Percentiles rank a stretch among this genome's conserved stretches.
Conservation (phyloP, 352 stramenopile genomes). For the Globisporangium solare region DNA sequence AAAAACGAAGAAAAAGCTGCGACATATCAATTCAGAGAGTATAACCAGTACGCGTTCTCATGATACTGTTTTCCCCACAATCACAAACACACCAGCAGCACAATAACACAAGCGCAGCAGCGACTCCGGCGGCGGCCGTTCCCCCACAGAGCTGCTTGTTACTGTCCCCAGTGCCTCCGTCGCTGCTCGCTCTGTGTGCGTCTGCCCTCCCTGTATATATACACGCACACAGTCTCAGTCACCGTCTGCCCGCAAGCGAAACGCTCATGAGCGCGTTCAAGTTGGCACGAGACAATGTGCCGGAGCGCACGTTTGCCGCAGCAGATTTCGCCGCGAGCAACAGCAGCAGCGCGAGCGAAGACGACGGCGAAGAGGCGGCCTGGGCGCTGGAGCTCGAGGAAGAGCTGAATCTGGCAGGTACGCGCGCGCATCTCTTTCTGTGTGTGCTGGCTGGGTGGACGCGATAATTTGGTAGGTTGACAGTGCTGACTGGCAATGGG, state of each 20-base stretch:
- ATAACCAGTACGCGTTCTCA: background rate
- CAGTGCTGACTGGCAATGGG: background rate
- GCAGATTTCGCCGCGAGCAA: background rate
- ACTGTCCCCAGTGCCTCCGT: no score
- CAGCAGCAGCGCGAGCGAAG: conserved; percentile 9
- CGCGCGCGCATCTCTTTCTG: background rate
- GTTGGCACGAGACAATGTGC: background rate
- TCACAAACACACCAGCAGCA: background rate
- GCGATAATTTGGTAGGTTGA: no score
- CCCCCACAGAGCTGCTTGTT: background rate
- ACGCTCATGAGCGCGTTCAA: background rate
- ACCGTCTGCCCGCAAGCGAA: background rate
- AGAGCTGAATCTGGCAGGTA: conserved; percentile 45
- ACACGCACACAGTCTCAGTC: background rate
- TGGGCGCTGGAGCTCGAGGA: conserved; percentile 72
- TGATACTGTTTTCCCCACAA: background rate
- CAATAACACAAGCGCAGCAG: no score
- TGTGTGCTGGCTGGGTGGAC: no score
- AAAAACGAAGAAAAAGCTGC: no score
- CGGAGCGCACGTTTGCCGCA: background rate
- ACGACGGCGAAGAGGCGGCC: conserved; percentile 37
- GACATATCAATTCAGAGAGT: background rate
- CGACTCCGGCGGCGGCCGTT: background rate
- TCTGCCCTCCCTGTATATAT: background rate
- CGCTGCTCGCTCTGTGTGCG: background rate